These are phyloP conservation scores for Komagataella kurtzmanii DNA, from an alignment of 805 yeast species.

Conservation along the genomic window DNA sequence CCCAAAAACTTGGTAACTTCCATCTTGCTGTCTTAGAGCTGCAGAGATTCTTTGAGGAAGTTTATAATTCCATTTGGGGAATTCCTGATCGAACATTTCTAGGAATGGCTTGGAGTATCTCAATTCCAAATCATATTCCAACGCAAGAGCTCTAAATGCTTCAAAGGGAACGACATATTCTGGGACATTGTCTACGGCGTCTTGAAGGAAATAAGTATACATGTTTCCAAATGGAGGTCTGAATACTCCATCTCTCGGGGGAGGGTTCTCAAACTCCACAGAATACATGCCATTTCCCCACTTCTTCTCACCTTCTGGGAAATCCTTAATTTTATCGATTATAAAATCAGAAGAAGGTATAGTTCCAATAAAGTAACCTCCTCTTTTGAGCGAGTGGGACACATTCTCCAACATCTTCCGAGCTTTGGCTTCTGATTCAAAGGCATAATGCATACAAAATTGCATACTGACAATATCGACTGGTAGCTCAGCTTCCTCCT, in stretches of 20 bases:
- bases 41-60: conserved; percentile 51
- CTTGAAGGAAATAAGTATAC: conserved; percentile 71
- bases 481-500: conserved; percentile 58
- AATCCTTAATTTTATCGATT: conserved; percentile 44
- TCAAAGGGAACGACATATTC: conserved; percentile 96
- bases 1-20: conserved; percentile 77
- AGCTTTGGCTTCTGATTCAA: conserved; percentile 72
- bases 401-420: conserved; percentile 63
- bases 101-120: conserved; percentile 65
- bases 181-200: conserved; percentile 94
- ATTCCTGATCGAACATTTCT: conserved; percentile 70
- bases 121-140: conserved; percentile 66
- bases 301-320: conserved; percentile 34
- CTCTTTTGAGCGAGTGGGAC: conserved; percentile 58
- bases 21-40: conserved; percentile 65
- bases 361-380: conserved; percentile 88
- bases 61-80: conserved; percentile 47
- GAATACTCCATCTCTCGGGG: conserved; percentile 67
- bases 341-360: conserved; percentile 87
- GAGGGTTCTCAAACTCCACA: conserved; percentile 67
- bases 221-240: conserved; percentile 70
- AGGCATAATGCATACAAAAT: conserved; percentile 91
- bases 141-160: conserved; percentile 68
- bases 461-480: conserved; percentile 85
- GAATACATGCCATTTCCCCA: conserved; percentile 84